Base-by-base conservation (phyloP, 1,284 basidiomycete species). In the Blastosporella zonata region DNA sequence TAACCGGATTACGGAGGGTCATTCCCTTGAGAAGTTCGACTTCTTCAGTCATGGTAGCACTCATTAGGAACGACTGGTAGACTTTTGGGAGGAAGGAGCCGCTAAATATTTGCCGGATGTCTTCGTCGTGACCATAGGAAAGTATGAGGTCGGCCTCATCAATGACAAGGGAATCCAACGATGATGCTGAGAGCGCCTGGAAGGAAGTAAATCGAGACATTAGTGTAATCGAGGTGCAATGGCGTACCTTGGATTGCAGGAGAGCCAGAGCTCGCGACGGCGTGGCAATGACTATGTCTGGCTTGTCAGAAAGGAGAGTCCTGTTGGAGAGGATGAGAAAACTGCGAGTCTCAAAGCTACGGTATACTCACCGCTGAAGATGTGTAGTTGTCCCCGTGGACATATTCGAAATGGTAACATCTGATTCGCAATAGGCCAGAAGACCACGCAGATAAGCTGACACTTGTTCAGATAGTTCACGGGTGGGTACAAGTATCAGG, bases 81-180 rank as follows among this genome's bases (percentile, higher is more conserved):
- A 96, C 79, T 60, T 87, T 90, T 10, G 96, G 94, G 5, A 99
- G 76, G 60, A 81, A 85, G 1, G 73, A 72, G 17, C 87, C 88
- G 44, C 77, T 78, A 56, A 97, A 84, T 41, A 99, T 90, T 49
- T 89, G 79, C 33, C 85, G 83, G 35, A 98, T 81, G 59, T 97
- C 94, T 57, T 92, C 88, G 58, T 95, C 90, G 62, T 99, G 93
- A 4, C 97, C 97, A 65, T 99, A 99, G 0, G 95, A 97, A 7
- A 99, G 77, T 47, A 99, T 91, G 22, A 99, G 81, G 66, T 99
- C 97, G 9, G 97, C 97, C 71, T 99, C 97, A 66, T 99, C 97
- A 52, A 99, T 93, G 17, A 97, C 91, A 12, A 99, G 81, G 13
- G 90, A 90, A 48, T 94, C 88, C 20, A 99, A 73, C 0, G 71